Evolutionary conservation across 805 yeast genomes (phyloP), one percentile per base, ranked within the genome.

Genomic region (Danielia oregonensis): DNA sequence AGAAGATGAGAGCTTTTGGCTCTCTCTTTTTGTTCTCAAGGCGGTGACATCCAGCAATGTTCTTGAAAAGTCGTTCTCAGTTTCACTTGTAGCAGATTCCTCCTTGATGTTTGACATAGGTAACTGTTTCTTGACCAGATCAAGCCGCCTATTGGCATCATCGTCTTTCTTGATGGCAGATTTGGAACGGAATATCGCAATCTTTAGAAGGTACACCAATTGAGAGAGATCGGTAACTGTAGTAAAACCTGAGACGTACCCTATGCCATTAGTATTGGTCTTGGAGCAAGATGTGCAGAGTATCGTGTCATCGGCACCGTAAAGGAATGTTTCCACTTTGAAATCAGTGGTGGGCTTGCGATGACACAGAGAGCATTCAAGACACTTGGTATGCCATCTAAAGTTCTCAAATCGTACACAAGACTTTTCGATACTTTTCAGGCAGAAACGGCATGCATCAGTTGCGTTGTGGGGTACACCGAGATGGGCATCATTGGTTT

Each of bases 331-430:
- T 24, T 47, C 48, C 13, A 41, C 32, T 13, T 28, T 40, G 25
- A 31, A 34, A 4, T 45, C 46, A 6, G 37, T 6, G 2, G 44
- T 32, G 4, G 49, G 43, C 13, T 36, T 38, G 11, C 70, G 68
- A 10, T 57, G 51, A 55, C 97, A 89, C 6, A 54, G 52, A 0
- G 74, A 58, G 51, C 97, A 91, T 7, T 56, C 49, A 27, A 91
- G 72, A 59, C 98, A 93, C 18, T 72, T 63, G 10, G 68, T 39
- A 55, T 93, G 98, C 97, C 96, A 91, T 48, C 96, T 74, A 32
- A 66, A 63, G 23, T 78, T 78, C 14, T 66, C 66, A 45, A 69
- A 74, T 29, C 70, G 72, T 11, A 79, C 63, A 60, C 97, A 91
- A n/a, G 73, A 72, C 46, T 82, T 93, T 57, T 93, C 97, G 25